Evolutionary conservation across 352 stramenopile species (phyloP).

Genomic region (Phytophthora megakarya): DNA sequence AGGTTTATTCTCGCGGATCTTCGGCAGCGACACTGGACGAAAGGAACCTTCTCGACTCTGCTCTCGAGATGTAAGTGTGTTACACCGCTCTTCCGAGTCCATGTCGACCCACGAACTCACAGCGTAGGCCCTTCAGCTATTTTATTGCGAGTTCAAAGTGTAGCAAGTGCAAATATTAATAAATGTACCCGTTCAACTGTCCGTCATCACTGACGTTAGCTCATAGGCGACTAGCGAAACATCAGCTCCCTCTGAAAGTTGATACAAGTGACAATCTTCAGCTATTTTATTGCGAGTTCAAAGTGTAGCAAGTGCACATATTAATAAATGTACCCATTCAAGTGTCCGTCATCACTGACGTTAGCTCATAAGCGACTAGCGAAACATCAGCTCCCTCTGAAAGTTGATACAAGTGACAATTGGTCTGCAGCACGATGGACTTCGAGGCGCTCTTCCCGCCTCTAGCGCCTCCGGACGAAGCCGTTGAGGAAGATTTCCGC

Average conservation of each 20-base stretch:
- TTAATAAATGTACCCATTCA: neutral
- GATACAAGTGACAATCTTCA: conserved; percentile 1
- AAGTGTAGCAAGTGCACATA: neutral
- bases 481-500: conserved; percentile 1
- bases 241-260: conserved; percentile 1
- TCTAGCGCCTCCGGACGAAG: conserved; percentile 32
- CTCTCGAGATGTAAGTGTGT: conserved; percentile 29
- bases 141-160: neutral
- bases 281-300: neutral
- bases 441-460: conserved; percentile 65
- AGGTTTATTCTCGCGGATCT: conserved; percentile 29
- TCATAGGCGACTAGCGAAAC: conserved; percentile 15
- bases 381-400: neutral
- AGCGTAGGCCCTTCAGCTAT: conserved; percentile 5
- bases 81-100: conserved; percentile 29
- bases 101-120: conserved; percentile 27
- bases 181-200: neutral
- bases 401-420: conserved; percentile 11
- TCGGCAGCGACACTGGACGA: conserved; percentile 18
- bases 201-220: neutral
- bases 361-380: conserved; percentile 4
- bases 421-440: conserved; percentile 28
- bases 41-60: conserved; percentile 25
- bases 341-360: neutral
- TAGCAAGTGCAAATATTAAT: neutral